phyloP scores from a whole-genome alignment of 441 rosid genomes.

The Gossypium davidsonii region DNA sequence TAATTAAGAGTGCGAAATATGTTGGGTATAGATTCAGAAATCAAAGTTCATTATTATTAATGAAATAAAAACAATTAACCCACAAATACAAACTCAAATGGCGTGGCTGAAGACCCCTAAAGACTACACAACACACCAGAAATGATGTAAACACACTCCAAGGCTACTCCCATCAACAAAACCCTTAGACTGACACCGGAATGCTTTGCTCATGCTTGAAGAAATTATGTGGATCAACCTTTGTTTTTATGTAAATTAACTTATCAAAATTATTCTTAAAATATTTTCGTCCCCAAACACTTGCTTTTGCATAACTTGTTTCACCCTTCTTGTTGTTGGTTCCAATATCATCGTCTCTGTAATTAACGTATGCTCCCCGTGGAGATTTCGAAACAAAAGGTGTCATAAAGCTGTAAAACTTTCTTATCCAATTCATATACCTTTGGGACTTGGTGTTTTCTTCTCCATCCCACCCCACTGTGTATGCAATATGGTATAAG shows the following conservation, averaged over 20 bases:
- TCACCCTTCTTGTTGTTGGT: neutral
- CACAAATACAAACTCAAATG: no score
- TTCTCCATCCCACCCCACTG: constrained; percentile 25
- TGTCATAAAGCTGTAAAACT: neutral
- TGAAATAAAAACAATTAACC: no score
- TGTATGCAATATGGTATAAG: constrained; percentile 33
- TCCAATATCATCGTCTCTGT: neutral
- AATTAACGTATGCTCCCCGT: neutral
- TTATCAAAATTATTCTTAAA: neutral
- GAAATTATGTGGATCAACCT: neutral
- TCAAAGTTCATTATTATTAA: no score
- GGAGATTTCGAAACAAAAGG: neutral
- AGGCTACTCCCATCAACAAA: no score
- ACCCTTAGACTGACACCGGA: neutral
- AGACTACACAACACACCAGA: no score
- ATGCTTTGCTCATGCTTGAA: neutral
- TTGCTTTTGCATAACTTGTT: neutral
- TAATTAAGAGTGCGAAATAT: no score
- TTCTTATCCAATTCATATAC: constrained; percentile 28
- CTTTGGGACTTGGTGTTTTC: constrained; percentile 8
- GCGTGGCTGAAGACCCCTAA: no score
- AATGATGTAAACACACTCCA: no score
- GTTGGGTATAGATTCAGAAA: no score
- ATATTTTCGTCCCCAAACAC: neutral
- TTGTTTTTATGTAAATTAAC: neutral